A percentile compares a stretch with the other conserved stretches of the same genome.
These are phyloP conservation scores for Curvularia verruculosa DNA, from an alignment of 2,329 filamentous ascomycete species.

Conservation along the genomic window DNA sequence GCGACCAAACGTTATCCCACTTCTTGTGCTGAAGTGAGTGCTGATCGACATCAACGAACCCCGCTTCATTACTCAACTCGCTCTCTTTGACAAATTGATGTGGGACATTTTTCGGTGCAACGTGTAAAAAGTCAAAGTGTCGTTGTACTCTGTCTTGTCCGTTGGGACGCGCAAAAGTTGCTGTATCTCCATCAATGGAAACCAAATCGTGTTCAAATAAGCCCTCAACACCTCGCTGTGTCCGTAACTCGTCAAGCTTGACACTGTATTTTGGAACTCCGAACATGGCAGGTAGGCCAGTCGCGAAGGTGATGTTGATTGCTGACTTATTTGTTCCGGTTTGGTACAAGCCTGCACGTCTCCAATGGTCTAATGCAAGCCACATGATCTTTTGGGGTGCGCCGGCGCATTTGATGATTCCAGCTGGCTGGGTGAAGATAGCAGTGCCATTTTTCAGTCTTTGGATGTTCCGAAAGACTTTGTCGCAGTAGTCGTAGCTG, in stretches of 20 bases:
- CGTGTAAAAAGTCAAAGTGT: constrained; percentile 48
- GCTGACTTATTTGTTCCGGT: constrained; percentile 31
- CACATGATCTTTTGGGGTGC: constrained; percentile 52
- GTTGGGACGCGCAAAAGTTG: constrained; percentile 39
- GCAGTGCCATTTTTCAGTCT: constrained; percentile 43
- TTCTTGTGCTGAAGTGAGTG: constrained; percentile 46
- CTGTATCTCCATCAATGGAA: constrained; percentile 47
- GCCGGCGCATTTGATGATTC: constrained; percentile 50
- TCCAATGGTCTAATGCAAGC: constrained; percentile 50
- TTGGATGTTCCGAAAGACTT: constrained; percentile 42
- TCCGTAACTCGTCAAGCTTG: constrained; percentile 44
- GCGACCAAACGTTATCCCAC: constrained; percentile 49
- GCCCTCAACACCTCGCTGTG: constrained; percentile 46
- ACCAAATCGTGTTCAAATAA: constrained; percentile 49
- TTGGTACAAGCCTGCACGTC: constrained; percentile 42
- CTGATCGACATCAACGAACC: constrained; percentile 48
- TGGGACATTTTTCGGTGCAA: constrained; percentile 47
- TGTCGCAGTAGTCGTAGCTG: constrained; percentile 49
- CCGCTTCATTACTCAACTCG: constrained; percentile 42
- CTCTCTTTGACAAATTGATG: constrained; percentile 47
- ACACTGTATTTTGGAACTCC: constrained; percentile 47
- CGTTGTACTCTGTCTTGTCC: constrained; percentile 32
- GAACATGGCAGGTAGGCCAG: constrained; percentile 50
- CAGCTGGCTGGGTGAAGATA: constrained; percentile 49
- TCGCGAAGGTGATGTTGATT: constrained; percentile 49